A percentile compares a stretch with the other conserved stretches of the same genome.
These are phyloP conservation scores for Scheffersomyces amazonensis DNA, from an alignment of 805 yeast species.

Conservation along the genomic window DNA sequence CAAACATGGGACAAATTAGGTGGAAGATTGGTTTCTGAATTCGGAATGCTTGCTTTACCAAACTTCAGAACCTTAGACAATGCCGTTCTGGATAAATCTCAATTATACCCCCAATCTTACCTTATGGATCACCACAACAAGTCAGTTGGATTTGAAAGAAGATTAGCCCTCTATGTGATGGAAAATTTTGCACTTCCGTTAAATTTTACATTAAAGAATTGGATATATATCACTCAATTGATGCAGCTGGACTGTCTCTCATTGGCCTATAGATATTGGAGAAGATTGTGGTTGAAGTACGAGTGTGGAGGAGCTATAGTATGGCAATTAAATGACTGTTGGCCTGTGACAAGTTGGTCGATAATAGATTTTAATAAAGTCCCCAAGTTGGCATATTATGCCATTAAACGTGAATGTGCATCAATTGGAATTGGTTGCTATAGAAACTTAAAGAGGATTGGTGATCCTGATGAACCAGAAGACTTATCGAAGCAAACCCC, in stretches of 20 bases:
- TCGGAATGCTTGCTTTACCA: slow-evolving; percentile 52
- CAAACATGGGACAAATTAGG: slow-evolving; percentile 45
- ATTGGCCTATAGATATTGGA: slow-evolving; percentile 44
- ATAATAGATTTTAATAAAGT: slow-evolving; percentile 37
- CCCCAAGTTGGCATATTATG: slow-evolving; percentile 46
- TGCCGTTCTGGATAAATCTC: slow-evolving; percentile 30
- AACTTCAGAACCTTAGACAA: slow-evolving; percentile 27
- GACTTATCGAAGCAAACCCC: slow-evolving; percentile 2
- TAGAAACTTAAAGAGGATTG: background rate
- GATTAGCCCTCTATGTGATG: slow-evolving; percentile 42
- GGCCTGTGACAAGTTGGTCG: slow-evolving; percentile 52
- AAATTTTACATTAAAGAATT: slow-evolving; percentile 29
- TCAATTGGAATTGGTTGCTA: slow-evolving; percentile 1
- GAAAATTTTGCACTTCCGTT: slow-evolving; percentile 36
- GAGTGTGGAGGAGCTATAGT: slow-evolving; percentile 45
- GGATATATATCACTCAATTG: slow-evolving; percentile 50
- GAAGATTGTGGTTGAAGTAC: slow-evolving; percentile 42
- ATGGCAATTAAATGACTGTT: slow-evolving; percentile 54
- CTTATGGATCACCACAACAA: slow-evolving; percentile 46
- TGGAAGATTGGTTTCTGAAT: slow-evolving; percentile 51
- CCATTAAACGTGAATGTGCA: slow-evolving; percentile 39
- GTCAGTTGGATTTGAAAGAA: slow-evolving; percentile 44
- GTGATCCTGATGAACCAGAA: slow-evolving; percentile 2
- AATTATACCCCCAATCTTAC: slow-evolving; percentile 42
- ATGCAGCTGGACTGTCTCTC: slow-evolving; percentile 49